phyloP scores from a whole-genome alignment of 768 basidiomycete species.

The Phylloporus arenicola region DNA sequence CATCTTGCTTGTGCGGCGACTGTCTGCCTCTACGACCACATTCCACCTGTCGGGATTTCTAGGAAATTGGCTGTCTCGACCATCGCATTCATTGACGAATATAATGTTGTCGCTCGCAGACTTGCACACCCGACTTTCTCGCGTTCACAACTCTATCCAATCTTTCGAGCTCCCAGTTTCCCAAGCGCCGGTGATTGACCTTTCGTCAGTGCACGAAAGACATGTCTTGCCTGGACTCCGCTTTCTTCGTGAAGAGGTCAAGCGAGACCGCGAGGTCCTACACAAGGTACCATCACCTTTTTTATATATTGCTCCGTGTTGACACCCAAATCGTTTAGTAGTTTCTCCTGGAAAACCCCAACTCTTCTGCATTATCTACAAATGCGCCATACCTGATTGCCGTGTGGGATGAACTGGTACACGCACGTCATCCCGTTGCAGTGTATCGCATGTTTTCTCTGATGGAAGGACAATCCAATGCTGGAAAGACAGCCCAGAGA shows the following conservation, averaged over 20 bases:
- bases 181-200: constrained; percentile 32
- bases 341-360: constrained; percentile 46
- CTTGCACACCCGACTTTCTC: constrained; percentile 2
- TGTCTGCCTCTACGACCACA: too few relatives aligned
- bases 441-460: constrained; percentile 43
- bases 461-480: neutral
- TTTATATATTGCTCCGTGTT: neutral
- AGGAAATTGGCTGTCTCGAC: too few relatives aligned
- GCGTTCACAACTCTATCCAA: constrained; percentile 3
- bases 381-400: constrained; percentile 79
- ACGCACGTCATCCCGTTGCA: constrained; percentile 53
- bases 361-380: constrained; percentile 42
- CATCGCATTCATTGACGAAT: too few relatives aligned
- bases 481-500: neutral
- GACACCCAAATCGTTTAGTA: constrained; percentile 40
- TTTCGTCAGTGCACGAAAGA: neutral
- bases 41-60: too few relatives aligned
- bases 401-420: constrained; percentile 75
- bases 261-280: constrained; percentile 38
- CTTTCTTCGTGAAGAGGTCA: constrained; percentile 37
- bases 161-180: constrained; percentile 19
- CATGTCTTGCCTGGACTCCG: constrained; percentile 37
- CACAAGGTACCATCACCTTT: constrained; percentile 30
- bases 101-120: neutral
- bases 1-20: too few relatives aligned